Evolutionary conservation across 2,329 filamentous ascomycete species (phyloP), one percentile per base, ranked within the genome.

Genomic region (Colletotrichum brevisporum): DNA sequence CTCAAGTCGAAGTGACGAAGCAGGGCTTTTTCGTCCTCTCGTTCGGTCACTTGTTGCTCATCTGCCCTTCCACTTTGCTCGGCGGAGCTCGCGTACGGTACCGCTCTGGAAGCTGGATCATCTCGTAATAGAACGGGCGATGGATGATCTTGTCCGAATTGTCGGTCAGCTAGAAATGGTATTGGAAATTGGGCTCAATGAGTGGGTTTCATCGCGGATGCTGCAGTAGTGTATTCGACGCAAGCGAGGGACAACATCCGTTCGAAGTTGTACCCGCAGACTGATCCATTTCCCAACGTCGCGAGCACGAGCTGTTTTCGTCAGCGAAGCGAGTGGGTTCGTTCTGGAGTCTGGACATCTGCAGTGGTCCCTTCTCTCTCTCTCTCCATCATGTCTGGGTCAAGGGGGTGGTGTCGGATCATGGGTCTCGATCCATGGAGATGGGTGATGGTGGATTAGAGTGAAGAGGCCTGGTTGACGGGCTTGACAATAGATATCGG

Each of bases 271-370:
- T 5, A 15, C 13, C 26, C 31, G 26, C 50, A 15, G 52, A 26
- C 26, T 54, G 59, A 54, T 62, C 59, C 59, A 62, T 62, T 61
- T 61, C 57, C 21, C 27, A 27, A 52, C 3, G 24, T 52, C 50
- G 26, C 15, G 15, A 54, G 31, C 31, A 18, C 16, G 10, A 26
- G 36, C 18, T 36, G 41, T 43, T 43, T 43, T n/a, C 41, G 41
- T 43, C 31, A 36, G 31, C 31, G 9, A 10, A 8, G 41, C 15
- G 41, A 15, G 41, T 43, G 41, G 41, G 13, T 43, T 43, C 41
- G 2, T 12, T 13, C 41, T 43, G 41, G 13, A 43, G 10, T 13
- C 41, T 43, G 41, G 13, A 43, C 13, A 43, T 43, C 41, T 43
- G 41, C 41, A 43, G 41, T 43, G 16, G 6, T 48, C 21, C 27